phyloP scores from a whole-genome alignment of 2,329 filamentous ascomycete species.

The Raffaelea arxii region DNA sequence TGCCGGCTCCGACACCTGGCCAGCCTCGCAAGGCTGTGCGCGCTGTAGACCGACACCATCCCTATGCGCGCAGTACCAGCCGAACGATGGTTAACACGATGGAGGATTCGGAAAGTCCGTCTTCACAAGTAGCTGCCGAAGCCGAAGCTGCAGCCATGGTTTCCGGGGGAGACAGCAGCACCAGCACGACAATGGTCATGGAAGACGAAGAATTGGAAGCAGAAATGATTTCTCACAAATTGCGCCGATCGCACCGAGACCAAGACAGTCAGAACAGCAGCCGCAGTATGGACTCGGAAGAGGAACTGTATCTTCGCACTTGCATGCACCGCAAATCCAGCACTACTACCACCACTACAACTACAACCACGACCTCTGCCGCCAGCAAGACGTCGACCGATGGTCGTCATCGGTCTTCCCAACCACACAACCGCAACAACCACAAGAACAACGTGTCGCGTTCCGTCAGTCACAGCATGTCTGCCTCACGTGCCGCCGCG shows the following conservation, averaged over 20 bases:
- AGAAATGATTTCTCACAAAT: too few species aligned
- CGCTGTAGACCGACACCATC: slow-evolving; percentile 57
- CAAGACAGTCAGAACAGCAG: slow-evolving; percentile 45
- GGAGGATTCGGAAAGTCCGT: too few species aligned
- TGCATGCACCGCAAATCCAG: slow-evolving; percentile 56
- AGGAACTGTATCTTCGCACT: slow-evolving; percentile 72
- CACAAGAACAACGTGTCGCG: slow-evolving; percentile 39
- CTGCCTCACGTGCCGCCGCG: slow-evolving; percentile 49
- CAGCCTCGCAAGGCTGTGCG: slow-evolving; percentile 86
- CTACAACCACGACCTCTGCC: not conserved
- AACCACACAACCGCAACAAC: slow-evolving; percentile 48
- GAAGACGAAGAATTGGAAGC: slow-evolving; percentile 40
- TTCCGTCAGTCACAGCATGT: slow-evolving; percentile 66
- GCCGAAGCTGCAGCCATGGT: slow-evolving; percentile 37
- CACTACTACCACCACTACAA: not conserved
- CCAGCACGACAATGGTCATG: slow-evolving; percentile 11
- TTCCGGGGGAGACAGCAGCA: slow-evolving; percentile 22
- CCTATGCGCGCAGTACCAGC: slow-evolving; percentile 49
- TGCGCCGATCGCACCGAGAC: slow-evolving; percentile 40
- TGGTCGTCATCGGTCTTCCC: slow-evolving; percentile 28
- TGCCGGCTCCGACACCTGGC: slow-evolving; percentile 89
- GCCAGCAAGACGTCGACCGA: not conserved
- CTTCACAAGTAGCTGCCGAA: slow-evolving; percentile 29
- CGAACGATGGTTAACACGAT: slow-evolving; percentile 27
- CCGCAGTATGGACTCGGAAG: slow-evolving; percentile 58